Percentiles rank a stretch among this genome's conserved stretches.
These are phyloP conservation scores for Ustilago xerochloae DNA, from an alignment of 1,284 basidiomycete genomes.

Conservation along the genomic window DNA sequence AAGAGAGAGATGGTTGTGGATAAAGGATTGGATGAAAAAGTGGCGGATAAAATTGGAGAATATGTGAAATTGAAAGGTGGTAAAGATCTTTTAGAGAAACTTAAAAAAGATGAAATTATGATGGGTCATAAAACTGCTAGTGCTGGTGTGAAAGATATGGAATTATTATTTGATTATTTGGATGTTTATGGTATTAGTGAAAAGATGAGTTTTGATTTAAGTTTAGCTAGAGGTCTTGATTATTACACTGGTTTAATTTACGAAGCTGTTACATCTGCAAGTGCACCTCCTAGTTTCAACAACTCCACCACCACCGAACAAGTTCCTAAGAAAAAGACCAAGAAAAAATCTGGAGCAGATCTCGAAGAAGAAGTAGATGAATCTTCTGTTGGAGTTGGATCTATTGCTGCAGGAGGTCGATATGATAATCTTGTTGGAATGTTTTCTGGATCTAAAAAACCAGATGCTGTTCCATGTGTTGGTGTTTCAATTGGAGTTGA, in stretches of 20 bases:
- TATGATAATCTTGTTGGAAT: conserved; percentile 97
- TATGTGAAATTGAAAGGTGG: conserved; percentile 91
- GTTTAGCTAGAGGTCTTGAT: conserved; percentile 93
- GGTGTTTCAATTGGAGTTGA: conserved; percentile 94
- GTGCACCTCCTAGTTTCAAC: conserved; percentile 84
- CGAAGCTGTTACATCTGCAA: conserved; percentile 92
- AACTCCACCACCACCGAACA: conserved; percentile 57
- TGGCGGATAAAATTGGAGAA: conserved; percentile 94
- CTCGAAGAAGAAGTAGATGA: conserved; percentile 87
- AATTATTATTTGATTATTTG: conserved; percentile 83
- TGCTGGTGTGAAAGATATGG: conserved; percentile 91
- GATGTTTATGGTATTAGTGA: conserved; percentile 83
- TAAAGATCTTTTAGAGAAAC: conserved; percentile 79
- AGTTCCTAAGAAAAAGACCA: conserved; percentile 72
- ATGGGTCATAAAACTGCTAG: conserved; percentile 79
- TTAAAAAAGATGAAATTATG: conserved; percentile 78
- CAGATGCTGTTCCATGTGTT: conserved; percentile 87
- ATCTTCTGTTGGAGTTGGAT: conserved; percentile 91
- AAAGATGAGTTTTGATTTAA: conserved; percentile 89
- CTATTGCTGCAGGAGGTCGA: conserved; percentile 94
- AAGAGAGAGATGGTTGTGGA: conserved; percentile 96
- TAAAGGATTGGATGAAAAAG: conserved; percentile 85
- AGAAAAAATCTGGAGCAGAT: conserved; percentile 69
- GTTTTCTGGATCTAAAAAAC: conserved; percentile 79
- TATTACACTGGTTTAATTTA: conserved; percentile 99